Base-by-base conservation (phyloP, 2,329 filamentous ascomycete genomes). In the Alternaria sp. region DNA sequence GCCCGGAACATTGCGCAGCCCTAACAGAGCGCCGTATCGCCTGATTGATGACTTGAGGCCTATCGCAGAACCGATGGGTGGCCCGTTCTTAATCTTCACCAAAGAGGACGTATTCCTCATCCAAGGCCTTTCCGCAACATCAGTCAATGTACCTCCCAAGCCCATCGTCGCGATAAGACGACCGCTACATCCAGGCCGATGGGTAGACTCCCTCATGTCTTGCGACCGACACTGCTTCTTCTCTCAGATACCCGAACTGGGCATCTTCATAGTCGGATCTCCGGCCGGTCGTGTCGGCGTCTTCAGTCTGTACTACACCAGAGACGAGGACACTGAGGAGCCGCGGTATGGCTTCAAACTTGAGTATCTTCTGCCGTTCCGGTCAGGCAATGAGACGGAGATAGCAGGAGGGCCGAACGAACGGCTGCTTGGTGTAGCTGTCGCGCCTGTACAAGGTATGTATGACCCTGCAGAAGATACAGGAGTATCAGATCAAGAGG, bases 261-360 rank as follows among this genome's bases (percentile, higher is more conserved):
- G 85, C n/a, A 81, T 94, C 14, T 86, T 94, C 9, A 82, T 92
- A 4, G 81, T 90, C 1, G 92, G 86, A 0, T 90, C 89, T 11
- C 85, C 89, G n/a, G 86, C 85, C 51, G 92, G 92, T 0, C 85
- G 88, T 9, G 90, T 88, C 0, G 84, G 86, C 1, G 80, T 95
- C 3, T 75, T 91, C 57, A 85, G 85, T 1, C 77, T 93, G 25
- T 92, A 90, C 6, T 67, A 67, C 18, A 62, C 64, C 0, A 46
- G 46, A 33, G 28, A 33, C 6, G 6, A 33, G 33, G 47, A 10
- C 87, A 86, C 4, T 81, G 82, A 15, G 2, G 14, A 72, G 64
- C 75, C 74, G 7, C 76, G 58, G 65, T 84, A 80, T 63, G 61
- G 84, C 0, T 86, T 89, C 66, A 81, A 86, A n/a, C 72, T 88